A percentile compares a stretch with the other conserved stretches of the same genome.
Conservation (phyloP, 2,329 filamentous ascomycete genomes). For the Phyllosticta citribraziliensis region DNA sequence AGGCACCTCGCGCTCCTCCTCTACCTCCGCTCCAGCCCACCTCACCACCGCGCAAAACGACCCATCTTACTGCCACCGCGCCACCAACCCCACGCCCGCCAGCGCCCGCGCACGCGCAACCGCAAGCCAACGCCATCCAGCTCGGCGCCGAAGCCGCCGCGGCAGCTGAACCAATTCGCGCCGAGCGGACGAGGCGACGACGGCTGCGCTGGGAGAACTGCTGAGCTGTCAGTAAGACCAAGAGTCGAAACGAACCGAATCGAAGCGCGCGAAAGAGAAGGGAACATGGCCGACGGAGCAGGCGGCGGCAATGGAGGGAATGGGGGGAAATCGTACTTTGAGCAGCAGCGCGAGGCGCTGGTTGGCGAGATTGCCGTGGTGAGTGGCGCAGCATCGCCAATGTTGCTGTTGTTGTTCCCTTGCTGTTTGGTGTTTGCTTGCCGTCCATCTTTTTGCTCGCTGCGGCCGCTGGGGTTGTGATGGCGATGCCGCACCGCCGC, state of each 20-base stretch:
- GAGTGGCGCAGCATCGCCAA: conserved; percentile 21
- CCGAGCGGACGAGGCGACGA: not conserved
- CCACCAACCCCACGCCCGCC: not conserved
- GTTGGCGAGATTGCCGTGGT: conserved; percentile 66
- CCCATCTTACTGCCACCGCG: not conserved
- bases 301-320: not conserved
- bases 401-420: conserved; percentile 20
- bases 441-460: conserved; percentile 31
- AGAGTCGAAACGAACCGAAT: not conserved
- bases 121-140: not conserved
- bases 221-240: no score
- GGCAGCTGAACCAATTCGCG: not conserved
- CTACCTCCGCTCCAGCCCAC: no score
- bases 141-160: not conserved
- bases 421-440: conserved; percentile 2
- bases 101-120: not conserved
- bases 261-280: not conserved
- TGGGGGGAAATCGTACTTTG: conserved; percentile 49
- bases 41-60: no score
- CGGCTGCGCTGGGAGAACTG: not conserved
- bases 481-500: not conserved
- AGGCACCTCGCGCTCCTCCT: no score
- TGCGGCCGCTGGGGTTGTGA: conserved; percentile 28
- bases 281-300: not conserved
- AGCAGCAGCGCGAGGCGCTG: conserved; percentile 63